Percentiles rank a stretch among this genome's conserved stretches.
These are phyloP conservation scores for Cutaneotrichosporon curvatum DNA, from an alignment of 1,284 basidiomycete species.

Conservation along the genomic window DNA sequence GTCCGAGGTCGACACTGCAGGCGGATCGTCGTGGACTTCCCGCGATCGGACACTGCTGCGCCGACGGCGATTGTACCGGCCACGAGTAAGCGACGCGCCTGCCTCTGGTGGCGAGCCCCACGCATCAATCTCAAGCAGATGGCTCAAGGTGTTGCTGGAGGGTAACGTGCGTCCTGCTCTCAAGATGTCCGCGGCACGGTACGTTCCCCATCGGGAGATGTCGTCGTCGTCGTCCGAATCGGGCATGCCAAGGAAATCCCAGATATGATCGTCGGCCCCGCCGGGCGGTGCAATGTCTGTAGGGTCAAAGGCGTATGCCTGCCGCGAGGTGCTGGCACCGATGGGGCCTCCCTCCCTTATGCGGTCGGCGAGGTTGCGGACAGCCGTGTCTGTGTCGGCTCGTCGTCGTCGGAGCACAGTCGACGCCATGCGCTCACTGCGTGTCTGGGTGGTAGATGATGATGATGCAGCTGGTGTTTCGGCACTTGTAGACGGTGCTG, in stretches of 20 bases:
- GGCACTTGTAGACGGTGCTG: neutral
- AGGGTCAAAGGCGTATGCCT: conserved; percentile 9
- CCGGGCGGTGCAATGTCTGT: conserved; percentile 13
- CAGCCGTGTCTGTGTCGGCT: neutral
- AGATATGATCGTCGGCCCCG: conserved; percentile 14
- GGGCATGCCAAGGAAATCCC: conserved; percentile 69
- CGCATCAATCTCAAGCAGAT: conserved; percentile 10
- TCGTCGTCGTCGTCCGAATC: conserved; percentile 55
- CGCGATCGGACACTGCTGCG: conserved; percentile 4
- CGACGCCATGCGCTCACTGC: conserved; percentile 13
- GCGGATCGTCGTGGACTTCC: neutral
- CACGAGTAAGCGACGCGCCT: conserved; percentile 12
- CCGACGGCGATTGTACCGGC: conserved; percentile 16
- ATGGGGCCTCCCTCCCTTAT: neutral
- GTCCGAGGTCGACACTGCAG: conserved; percentile 1
- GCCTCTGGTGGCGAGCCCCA: conserved; percentile 10
- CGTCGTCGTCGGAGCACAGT: conserved; percentile 8
- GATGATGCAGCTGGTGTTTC: neutral
- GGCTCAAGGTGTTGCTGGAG: neutral
- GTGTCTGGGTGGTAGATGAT: neutral
- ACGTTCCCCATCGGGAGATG: conserved; percentile 9
- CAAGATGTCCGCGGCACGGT: neutral
- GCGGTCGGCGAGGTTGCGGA: neutral
- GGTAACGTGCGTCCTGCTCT: too few species aligned
- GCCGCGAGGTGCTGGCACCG: neutral